A percentile compares a stretch with the other conserved stretches of the same genome.
phyloP scores from a whole-genome alignment of 768 basidiomycete genomes.

The Boletus barrowsii region DNA sequence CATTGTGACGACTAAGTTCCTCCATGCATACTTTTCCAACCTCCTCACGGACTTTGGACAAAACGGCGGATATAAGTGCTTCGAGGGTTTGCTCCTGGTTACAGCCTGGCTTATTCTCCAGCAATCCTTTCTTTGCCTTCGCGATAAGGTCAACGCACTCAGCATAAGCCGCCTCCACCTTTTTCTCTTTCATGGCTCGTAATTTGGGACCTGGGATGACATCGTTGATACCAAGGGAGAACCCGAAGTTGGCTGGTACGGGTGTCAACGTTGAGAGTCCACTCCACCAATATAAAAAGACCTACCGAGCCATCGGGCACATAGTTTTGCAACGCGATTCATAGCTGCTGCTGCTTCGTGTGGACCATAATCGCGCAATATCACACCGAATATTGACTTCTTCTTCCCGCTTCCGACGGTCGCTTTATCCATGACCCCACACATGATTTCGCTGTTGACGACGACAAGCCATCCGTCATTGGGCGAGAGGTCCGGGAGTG shows the following conservation, averaged over 20 bases:
- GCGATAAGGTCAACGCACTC: slow-evolving; percentile 84
- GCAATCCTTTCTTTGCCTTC: slow-evolving; percentile 84
- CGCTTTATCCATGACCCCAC: slow-evolving; percentile 98
- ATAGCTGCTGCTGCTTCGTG: slow-evolving; percentile 93
- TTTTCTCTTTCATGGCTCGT: slow-evolving; percentile 73
- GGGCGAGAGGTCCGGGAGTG: slow-evolving; percentile 82
- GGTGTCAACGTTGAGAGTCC: slow-evolving; percentile 1
- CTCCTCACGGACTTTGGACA: slow-evolving; percentile 93
- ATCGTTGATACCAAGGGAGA: slow-evolving; percentile 97
- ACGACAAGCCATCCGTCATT: slow-evolving; percentile 98
- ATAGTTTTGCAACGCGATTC: slow-evolving; percentile 94
- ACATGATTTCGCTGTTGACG: slow-evolving; percentile 98
- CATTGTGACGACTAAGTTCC: slow-evolving; percentile 96
- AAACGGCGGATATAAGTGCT: slow-evolving; percentile 88
- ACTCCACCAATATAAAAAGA: background rate
- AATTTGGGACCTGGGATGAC: slow-evolving; percentile 92
- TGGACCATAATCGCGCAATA: slow-evolving; percentile 93
- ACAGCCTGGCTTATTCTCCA: slow-evolving; percentile 97
- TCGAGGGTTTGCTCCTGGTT: slow-evolving; percentile 96
- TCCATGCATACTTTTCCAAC: slow-evolving; percentile 98
- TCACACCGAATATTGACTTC: slow-evolving; percentile 98
- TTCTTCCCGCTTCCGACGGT: slow-evolving; percentile 98
- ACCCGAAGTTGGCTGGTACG: slow-evolving; percentile 85
- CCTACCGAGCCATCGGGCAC: slow-evolving; percentile 88
- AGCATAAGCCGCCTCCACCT: slow-evolving; percentile 86